phyloP scores from a whole-genome alignment of 1,284 basidiomycete species.

The Cutaneotrichosporon sp. region DNA sequence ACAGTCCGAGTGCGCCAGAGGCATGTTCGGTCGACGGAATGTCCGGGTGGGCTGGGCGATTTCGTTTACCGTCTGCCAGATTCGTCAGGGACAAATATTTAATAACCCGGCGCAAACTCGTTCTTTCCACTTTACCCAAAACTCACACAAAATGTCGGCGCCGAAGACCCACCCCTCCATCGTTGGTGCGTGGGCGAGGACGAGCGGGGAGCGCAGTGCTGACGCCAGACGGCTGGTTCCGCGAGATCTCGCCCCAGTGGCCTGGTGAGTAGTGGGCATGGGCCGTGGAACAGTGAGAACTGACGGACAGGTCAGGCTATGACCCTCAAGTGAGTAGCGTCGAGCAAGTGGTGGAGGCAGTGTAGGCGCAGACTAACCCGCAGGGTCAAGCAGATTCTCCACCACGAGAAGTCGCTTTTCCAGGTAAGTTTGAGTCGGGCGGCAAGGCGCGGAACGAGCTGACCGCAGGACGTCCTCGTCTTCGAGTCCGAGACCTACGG shows the following conservation, averaged over 20 bases:
- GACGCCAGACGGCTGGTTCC: constrained; percentile 79
- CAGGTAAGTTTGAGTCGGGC: constrained; percentile 32
- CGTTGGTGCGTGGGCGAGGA: constrained; percentile 30
- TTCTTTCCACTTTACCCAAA: neutral
- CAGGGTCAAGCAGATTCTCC: constrained; percentile 86
- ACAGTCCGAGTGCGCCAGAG: no score
- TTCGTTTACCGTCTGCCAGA: no score
- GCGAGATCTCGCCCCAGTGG: constrained; percentile 95
- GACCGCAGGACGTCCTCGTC: constrained; percentile 81
- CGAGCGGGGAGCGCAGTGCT: neutral
- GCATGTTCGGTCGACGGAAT: no score
- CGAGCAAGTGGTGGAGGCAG: no score
- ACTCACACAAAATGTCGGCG: constrained; percentile 29
- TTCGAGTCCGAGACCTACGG: constrained; percentile 93
- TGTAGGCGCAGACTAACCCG: constrained; percentile 12
- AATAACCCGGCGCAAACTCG: neutral
- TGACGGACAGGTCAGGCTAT: constrained; percentile 66
- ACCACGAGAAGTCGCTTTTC: constrained; percentile 86
- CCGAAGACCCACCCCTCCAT: constrained; percentile 41
- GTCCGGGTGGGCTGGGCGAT: no score
- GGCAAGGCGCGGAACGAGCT: neutral
- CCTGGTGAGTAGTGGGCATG: constrained; percentile 56
- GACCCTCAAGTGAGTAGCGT: constrained; percentile 62
- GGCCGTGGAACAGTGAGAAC: neutral
- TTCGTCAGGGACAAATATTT: constrained; percentile 3